Evolutionary conservation across 2,329 filamentous ascomycete species (phyloP), one percentile per base, ranked within the genome.

Genomic region (Monilinia fructicola): DNA sequence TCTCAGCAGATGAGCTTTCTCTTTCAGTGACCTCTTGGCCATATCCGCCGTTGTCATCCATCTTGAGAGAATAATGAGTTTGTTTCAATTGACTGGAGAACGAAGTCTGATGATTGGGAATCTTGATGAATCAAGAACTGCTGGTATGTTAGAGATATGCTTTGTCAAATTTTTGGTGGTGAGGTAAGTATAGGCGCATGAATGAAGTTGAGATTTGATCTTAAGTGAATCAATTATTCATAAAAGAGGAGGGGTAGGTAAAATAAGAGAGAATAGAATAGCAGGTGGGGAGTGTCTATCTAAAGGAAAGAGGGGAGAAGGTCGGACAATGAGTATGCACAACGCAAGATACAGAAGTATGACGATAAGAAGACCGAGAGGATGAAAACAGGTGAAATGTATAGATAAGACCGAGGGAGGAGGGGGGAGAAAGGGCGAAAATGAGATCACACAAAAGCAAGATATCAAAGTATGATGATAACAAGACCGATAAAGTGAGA

Each of bases 11-110:
- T 40, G 56, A 52, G 28, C 18, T 26, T 21, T 50, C 48, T 54
- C 40, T 56, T 55, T 54, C 64, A 23, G 38, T 23, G 38, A n/a
- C 23, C 50, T 26, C 40, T 35, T 5, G 44, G 50, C 21, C 38
- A 48, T 62, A 3, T 44, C 28, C 50, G 48, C 28, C 12, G 38
- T 67, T 66, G 38, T 40, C 21, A n/a, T 67, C 52, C 56, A 56
- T 64, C 62, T 52, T 66, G 40, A 28, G 16, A 40, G 23, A 48
- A n/a, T 42, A 16, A 50, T 12, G n/a, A 21, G 16, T 23, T 35
- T 54, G 21, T 12, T 64, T n/a, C 16, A 35, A 18, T 31, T 42
- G 44, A 53, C 14, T 18, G 4, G 18, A 52, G 18, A 40, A 21
- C 53, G 18, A 28, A 42, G n/a, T n/a, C 10, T 23, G n/a, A 14